Evolutionary conservation across 1,284 basidiomycete genomes (phyloP), one percentile per base, ranked within the genome.

Genomic region (Melanopsichium pennsylvanicum): DNA sequence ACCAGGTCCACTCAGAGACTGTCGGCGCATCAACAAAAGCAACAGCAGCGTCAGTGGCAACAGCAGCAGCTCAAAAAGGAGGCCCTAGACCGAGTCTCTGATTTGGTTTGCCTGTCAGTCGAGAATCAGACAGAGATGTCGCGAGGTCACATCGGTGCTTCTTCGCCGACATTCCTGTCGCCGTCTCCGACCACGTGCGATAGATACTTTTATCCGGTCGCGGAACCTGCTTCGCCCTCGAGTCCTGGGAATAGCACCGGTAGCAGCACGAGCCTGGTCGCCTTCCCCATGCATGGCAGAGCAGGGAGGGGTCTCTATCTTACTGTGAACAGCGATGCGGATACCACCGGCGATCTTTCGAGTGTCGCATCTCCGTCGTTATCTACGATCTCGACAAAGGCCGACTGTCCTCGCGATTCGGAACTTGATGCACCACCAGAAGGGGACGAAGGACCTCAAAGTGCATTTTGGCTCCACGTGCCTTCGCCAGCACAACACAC

Each of bases 51-150:
- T n/a, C n/a, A n/a, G n/a, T n/a, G n/a, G n/a, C n/a, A n/a, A n/a
- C n/a, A 39, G 11, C 34, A 62, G 40, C 36, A 51, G 32, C 41
- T 50, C 31, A 59, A 66, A 11, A 51, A 26, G 13, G 55, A 52
- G 11, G 62, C 55, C 4, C 50, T 66, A 32, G 46, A 66, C 31
- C 49, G 55, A 4, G 43, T 66, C 25, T 66, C 62, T 0, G 43
- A 59, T 29, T 45, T 66, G 10, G 50, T 59, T 26, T 66, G 62
- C 29, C 22, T 55, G 38, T 52, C 61, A 2, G 50, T 59, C 5
- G 36, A 63, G 21, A 57, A 34, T 11, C 44, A 57, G 36, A 37
- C 23, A 6, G 47, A 47, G 19, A 8, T 46, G 15, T 48, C 59
- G 2, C 33, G 22, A 15, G 25, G 25, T n/a, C 26, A 36, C 3